A percentile compares a stretch with the other conserved stretches of the same genome.
Evolutionary conservation across 306 rosid genomes (phyloP).

Genomic region (Cicer pinnatifidum): DNA sequence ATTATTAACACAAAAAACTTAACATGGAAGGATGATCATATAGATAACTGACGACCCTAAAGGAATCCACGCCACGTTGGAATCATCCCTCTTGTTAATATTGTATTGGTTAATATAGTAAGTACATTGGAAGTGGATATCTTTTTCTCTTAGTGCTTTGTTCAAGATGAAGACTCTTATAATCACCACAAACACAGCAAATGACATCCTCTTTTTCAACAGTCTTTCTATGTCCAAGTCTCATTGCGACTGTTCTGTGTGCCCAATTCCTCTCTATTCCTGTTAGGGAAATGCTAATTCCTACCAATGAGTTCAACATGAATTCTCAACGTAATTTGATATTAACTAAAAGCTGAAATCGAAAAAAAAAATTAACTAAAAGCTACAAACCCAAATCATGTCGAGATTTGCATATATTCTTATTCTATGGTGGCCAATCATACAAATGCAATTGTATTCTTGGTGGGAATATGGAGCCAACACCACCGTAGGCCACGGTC

Average conservation of each 20-base stretch:
- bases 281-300: no score
- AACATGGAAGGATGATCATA: conserved; percentile 24
- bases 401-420: conserved; percentile 41
- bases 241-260: conserved; percentile 7
- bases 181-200: conserved; percentile 39
- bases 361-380: neutral
- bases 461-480: conserved; percentile 30
- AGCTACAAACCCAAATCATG: conserved; percentile 3
- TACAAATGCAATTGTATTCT: conserved; percentile 21
- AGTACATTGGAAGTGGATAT: neutral
- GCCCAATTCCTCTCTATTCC: conserved; percentile 11
- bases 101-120: neutral
- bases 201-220: neutral
- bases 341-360: no score
- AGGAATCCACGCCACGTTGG: conserved; percentile 16
- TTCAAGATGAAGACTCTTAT: conserved; percentile 31
- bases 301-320: no score
- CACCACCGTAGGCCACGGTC: conserved; percentile 36
- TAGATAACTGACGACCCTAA: neutral
- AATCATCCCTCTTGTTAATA: neutral
- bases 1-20: conserved; percentile 28
- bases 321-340: no score
- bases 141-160: neutral
- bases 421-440: conserved; percentile 39
- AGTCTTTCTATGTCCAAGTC: neutral